Evolutionary conservation across 345 rosid species (phyloP).

Genomic region (Turritis glabra): DNA sequence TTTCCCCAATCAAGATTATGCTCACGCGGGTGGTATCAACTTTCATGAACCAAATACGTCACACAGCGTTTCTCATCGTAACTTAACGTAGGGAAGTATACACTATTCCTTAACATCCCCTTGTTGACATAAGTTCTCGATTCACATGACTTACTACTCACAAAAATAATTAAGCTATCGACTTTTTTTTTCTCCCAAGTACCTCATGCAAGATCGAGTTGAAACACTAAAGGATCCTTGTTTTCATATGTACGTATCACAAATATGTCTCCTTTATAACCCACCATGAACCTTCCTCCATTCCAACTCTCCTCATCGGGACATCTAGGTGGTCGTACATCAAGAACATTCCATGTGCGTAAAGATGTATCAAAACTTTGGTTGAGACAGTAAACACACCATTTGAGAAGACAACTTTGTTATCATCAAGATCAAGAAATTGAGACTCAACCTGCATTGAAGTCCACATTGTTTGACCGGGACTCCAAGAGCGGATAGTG

Average conservation of each 20-base stretch:
- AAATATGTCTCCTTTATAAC: slow-evolving; percentile 20
- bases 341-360: slow-evolving; percentile 21
- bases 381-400: slow-evolving; percentile 35
- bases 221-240: slow-evolving; percentile 25
- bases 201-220: slow-evolving; percentile 16
- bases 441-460: slow-evolving; percentile 34
- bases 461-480: slow-evolving; percentile 55
- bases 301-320: slow-evolving; percentile 7
- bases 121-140: slow-evolving; percentile 25
- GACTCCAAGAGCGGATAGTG: slow-evolving; percentile 62
- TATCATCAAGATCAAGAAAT: slow-evolving; percentile 19
- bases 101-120: slow-evolving; percentile 23
- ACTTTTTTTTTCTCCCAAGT: slow-evolving; percentile 27
- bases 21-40: slow-evolving; percentile 1
- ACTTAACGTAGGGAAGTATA: slow-evolving; percentile 22
- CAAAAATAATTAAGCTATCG: slow-evolving; percentile 23
- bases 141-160: slow-evolving; percentile 23
- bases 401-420: slow-evolving; percentile 30
- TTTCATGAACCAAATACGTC: slow-evolving; percentile 24
- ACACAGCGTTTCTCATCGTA: background rate
- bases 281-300: slow-evolving; percentile 21
- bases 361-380: slow-evolving; percentile 24
- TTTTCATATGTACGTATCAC: slow-evolving; percentile 15
- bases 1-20: slow-evolving; percentile 17
- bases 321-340: slow-evolving; percentile 6